Percentiles rank a stretch among this genome's conserved stretches.
These are phyloP conservation scores for Diaporthe ampelina DNA, from an alignment of 2,329 filamentous ascomycete species.

Conservation along the genomic window DNA sequence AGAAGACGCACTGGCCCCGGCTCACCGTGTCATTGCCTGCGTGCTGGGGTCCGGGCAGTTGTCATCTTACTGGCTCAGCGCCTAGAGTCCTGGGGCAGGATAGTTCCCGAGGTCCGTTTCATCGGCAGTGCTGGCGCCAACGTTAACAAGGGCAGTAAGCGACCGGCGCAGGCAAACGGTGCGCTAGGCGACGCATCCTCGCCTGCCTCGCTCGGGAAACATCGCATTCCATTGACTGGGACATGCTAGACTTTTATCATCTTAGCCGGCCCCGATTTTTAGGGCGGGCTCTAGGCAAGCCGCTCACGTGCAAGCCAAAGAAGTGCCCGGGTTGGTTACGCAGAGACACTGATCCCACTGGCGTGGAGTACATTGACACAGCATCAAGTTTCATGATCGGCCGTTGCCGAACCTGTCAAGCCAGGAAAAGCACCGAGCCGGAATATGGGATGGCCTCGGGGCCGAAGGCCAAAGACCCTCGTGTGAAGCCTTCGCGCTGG, in stretches of 20 bases:
- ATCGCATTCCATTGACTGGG: slow-evolving; percentile 29
- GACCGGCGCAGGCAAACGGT: slow-evolving; percentile 34
- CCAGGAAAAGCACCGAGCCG: slow-evolving; percentile 44
- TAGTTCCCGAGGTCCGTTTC: slow-evolving; percentile 29
- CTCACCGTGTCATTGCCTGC: slow-evolving; percentile 14
- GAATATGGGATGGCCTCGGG: slow-evolving; percentile 40
- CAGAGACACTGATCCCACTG: slow-evolving; percentile 42
- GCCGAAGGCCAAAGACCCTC: slow-evolving; percentile 47
- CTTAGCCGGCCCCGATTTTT: slow-evolving; percentile 31
- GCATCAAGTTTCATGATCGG: slow-evolving; percentile 46
- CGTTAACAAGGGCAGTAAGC: slow-evolving; percentile 30
- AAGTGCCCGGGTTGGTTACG: slow-evolving; percentile 42
- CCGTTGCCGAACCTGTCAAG: slow-evolving; percentile 48
- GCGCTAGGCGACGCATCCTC: slow-evolving; percentile 26
- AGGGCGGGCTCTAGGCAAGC: slow-evolving; percentile 34
- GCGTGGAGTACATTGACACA: slow-evolving; percentile 39
- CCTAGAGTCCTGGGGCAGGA: neutral
- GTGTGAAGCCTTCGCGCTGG: slow-evolving; percentile 35
- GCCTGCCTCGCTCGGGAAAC: slow-evolving; percentile 28
- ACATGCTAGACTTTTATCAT: slow-evolving; percentile 35
- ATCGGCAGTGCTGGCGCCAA: slow-evolving; percentile 31
- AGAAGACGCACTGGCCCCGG: slow-evolving; percentile 10
- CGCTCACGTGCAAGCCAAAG: slow-evolving; percentile 46
- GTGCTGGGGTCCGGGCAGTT: slow-evolving; percentile 4
- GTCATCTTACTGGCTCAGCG: slow-evolving; percentile 12